These are phyloP conservation scores for Chiua sp. DNA, from an alignment of 1,284 basidiomycete genomes.

Conservation along the genomic window DNA sequence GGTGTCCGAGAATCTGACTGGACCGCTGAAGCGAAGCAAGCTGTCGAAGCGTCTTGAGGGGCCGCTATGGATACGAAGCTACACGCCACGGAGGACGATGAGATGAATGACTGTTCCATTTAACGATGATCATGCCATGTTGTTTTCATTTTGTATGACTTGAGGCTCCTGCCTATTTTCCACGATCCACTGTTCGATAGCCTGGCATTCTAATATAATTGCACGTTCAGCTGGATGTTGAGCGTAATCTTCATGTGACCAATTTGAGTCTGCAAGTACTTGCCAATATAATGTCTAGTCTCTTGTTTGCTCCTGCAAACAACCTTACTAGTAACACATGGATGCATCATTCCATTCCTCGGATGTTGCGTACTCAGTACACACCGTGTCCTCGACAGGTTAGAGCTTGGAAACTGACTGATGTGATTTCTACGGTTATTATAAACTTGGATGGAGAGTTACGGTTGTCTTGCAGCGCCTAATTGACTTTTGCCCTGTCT, in stretches of 20 bases:
- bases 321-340: no score
- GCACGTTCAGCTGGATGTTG: neutral
- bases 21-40: constrained; percentile 28
- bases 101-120: neutral
- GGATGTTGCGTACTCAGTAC: no score
- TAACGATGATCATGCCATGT: neutral
- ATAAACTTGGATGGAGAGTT: no score
- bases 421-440: no score
- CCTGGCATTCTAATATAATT: neutral
- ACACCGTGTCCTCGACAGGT: no score
- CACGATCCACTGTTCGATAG: neutral
- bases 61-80: neutral
- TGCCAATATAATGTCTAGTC: no score
- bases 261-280: no score
- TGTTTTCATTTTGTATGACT: neutral
- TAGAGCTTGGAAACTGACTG: no score
- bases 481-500: no score
- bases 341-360: no score
- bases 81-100: neutral
- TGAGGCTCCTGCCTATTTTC: neutral
- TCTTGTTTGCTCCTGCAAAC: no score
- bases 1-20: constrained; percentile 44
- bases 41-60: constrained; percentile 4
- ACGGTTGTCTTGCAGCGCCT: no score
- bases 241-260: neutral